These are phyloP conservation scores for Phytophthora agathidicida DNA, from an alignment of 352 stramenopile genomes.

Conservation along the genomic window DNA sequence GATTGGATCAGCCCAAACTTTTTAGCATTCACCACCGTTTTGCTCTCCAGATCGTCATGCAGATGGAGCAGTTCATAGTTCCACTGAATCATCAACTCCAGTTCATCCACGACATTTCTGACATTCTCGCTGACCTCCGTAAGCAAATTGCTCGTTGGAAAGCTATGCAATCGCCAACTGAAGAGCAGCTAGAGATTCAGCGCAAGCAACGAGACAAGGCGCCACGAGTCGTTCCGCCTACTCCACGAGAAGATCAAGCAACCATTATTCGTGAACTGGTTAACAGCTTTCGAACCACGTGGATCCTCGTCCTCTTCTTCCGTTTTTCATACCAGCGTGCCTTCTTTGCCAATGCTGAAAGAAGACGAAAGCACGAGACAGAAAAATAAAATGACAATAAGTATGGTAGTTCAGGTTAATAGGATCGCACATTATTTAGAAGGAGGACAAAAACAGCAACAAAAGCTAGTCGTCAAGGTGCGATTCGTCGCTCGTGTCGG, in stretches of 20 bases:
- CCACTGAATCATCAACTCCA: slow-evolving; percentile 29
- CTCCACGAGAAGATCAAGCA: slow-evolving; percentile 18
- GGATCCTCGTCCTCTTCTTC: slow-evolving; percentile 31
- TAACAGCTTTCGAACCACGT: slow-evolving; percentile 23
- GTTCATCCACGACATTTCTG: slow-evolving; percentile 17
- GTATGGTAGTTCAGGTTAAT: not conserved
- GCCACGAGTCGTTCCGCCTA: slow-evolving; percentile 3
- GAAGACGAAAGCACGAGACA: not conserved
- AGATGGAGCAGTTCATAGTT: slow-evolving; percentile 25
- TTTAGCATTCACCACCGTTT: slow-evolving; percentile 19
- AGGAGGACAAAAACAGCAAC: not conserved
- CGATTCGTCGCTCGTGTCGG: slow-evolving; percentile 41
- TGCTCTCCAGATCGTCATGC: slow-evolving; percentile 12
- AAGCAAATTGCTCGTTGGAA: slow-evolving; percentile 13
- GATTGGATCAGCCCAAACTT: not conserved
- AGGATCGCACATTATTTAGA: slow-evolving; percentile 4
- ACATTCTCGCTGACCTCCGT: slow-evolving; percentile 1
- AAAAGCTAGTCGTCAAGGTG: slow-evolving; percentile 43
- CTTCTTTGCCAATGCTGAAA: slow-evolving; percentile 38
- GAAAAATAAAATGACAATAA: not conserved
- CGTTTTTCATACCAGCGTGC: slow-evolving; percentile 42
- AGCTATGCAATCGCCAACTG: slow-evolving; percentile 14
- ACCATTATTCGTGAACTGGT: slow-evolving; percentile 11
- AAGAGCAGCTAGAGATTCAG: slow-evolving; percentile 25
- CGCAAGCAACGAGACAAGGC: slow-evolving; percentile 3